A percentile compares a stretch with the other conserved stretches of the same genome.
Evolutionary conservation across 345 rosid genomes (phyloP).

Genomic region (Sisymbrium irio): DNA sequence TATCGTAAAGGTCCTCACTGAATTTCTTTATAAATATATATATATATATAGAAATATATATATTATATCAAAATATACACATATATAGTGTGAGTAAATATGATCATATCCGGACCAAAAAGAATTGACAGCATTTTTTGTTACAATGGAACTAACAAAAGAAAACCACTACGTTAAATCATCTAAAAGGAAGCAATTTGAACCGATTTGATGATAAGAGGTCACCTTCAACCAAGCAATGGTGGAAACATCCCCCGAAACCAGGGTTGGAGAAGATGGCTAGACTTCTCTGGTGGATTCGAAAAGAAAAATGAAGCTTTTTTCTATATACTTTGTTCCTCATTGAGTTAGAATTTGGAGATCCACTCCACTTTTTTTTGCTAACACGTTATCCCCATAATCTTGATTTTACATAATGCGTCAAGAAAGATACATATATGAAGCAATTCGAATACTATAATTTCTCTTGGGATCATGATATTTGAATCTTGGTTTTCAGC

Average conservation of each 20-base stretch:
- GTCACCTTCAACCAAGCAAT: too few relatives aligned
- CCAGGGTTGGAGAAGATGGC: too few relatives aligned
- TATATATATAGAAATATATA: background rate
- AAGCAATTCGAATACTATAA: background rate
- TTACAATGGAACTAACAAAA: background rate
- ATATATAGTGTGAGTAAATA: background rate
- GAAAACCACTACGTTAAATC: background rate
- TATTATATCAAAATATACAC: too few relatives aligned
- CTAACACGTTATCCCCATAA: background rate
- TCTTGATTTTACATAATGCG: background rate
- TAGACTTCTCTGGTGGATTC: too few relatives aligned
- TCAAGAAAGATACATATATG: background rate
- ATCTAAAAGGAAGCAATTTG: background rate
- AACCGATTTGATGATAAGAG: background rate
- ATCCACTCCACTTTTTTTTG: background rate
- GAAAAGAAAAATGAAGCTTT: too few relatives aligned
- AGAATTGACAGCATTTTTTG: background rate
- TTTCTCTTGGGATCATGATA: background rate
- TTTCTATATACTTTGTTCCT: background rate
- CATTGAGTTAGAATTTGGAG: background rate
- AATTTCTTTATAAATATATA: background rate
- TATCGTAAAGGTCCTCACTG: background rate
- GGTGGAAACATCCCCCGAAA: too few relatives aligned
- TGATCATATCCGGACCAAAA: background rate
- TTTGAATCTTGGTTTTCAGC: background rate